phyloP scores from a whole-genome alignment of 2,329 filamentous ascomycete species.

The Penicillium sp. region DNA sequence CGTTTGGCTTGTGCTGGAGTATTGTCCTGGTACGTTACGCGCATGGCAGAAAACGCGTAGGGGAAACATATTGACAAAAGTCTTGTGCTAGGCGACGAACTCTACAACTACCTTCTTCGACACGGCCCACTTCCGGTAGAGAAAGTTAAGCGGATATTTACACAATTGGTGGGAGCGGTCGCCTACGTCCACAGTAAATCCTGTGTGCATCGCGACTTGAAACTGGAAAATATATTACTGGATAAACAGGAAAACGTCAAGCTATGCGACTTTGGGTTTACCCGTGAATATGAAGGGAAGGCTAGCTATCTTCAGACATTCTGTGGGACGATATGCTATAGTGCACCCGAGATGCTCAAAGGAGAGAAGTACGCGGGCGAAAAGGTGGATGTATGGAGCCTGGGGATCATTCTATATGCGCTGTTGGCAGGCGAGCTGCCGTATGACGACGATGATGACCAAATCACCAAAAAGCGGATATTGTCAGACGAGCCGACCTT shows the following conservation, averaged over 20 bases:
- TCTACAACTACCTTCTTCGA: constrained; percentile 89
- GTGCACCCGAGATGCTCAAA: constrained; percentile 94
- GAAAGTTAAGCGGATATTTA: constrained; percentile 91
- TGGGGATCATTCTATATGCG: constrained; percentile 82
- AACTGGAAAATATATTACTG: constrained; percentile 89
- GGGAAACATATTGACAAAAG: constrained; percentile 1
- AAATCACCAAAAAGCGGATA: constrained; percentile 73
- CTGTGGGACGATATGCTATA: constrained; percentile 95
- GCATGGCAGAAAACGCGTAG: neutral
- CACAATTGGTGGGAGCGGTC: constrained; percentile 88
- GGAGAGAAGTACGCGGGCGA: constrained; percentile 96
- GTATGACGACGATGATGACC: constrained; percentile 93
- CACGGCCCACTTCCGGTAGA: constrained; percentile 73
- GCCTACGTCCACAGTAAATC: constrained; percentile 89
- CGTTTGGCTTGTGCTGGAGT: constrained; percentile 95
- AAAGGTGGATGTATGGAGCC: constrained; percentile 98
- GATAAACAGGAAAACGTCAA: constrained; percentile 98
- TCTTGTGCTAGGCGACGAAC: constrained; percentile 64
- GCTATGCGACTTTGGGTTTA: constrained; percentile 95
- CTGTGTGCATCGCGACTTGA: constrained; percentile 92
- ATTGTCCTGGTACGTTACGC: constrained; percentile 64
- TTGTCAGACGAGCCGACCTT: constrained; percentile 76
- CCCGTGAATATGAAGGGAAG: constrained; percentile 90
- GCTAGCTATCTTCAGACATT: constrained; percentile 93
- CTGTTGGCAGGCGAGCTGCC: constrained; percentile 73